Base-by-base conservation (phyloP, 2,329 filamentous ascomycete genomes). In the Stachybotrys echinatus region DNA sequence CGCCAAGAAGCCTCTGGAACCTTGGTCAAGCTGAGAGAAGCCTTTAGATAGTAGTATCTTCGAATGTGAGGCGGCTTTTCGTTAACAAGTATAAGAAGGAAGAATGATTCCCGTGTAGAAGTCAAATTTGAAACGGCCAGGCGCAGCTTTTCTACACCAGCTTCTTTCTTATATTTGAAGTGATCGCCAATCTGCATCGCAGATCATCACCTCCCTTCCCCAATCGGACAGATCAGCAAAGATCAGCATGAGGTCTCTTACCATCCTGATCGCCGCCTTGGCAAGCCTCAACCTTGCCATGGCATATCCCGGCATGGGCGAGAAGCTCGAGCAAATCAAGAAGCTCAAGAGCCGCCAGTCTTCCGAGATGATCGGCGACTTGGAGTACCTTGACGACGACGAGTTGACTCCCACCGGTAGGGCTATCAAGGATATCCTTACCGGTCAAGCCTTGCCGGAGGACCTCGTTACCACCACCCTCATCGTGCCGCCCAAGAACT, bases 331-430 rank as follows among this genome's bases (percentile, higher is more conserved):
- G 4, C 38, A 50, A 4, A 48, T 53, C 22, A 46, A 47, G 42
- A 14, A 49, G 27, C 50, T 50, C 6, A 40, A 48, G n/a, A 44
- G 31, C 5, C 47, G 45, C 14, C 37, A 46, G n/a, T 31, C 48
- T 17, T 23, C 43, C 6, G 52, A 55, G 44, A 50, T 67, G 8
- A 58, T 74, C 8, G 69, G 70, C 6, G 72, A 75, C 50, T 64
- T 74, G 5, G 49, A 54, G 8, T 56, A 45, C 0, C 56, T 68
- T 2, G 38, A 48, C 0, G 61, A 62, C 43, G 52, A 51, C 12
- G 50, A 63, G 20, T 60, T 69, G 10, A 65, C 64, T 1, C 44
- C 55, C 4, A 61, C 64, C 4, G 68, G 66, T 14, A 42, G 12
- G 12, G 23, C 20, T 37, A 66, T 74, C 55, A 66, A 65, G 50